These are phyloP conservation scores for Plantago elongata DNA, from an alignment of 257 asterid genomes.

Conservation along the genomic window DNA sequence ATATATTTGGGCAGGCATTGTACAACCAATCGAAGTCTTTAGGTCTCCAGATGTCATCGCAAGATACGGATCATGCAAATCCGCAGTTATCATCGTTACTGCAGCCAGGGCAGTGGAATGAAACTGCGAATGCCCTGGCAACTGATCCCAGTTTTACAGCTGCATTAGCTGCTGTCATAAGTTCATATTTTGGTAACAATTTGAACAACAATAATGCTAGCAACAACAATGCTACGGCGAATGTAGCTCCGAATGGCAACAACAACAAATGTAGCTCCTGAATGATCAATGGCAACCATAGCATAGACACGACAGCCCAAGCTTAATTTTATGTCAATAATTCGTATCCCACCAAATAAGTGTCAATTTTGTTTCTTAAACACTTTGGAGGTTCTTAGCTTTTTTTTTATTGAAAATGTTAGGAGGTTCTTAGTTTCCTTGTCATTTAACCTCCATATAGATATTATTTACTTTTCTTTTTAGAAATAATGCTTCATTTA, in stretches of 20 bases:
- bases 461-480: too few relatives aligned
- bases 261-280: constrained; percentile 7
- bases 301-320: constrained; percentile 28
- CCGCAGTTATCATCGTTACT: constrained; percentile 19
- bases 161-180: constrained; percentile 70
- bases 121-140: constrained; percentile 56
- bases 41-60: constrained; percentile 65
- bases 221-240: constrained; percentile 3
- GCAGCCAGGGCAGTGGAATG: constrained; percentile 46
- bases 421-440: too few relatives aligned
- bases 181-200: constrained; percentile 49
- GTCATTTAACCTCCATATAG: too few relatives aligned
- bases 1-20: constrained; percentile 61
- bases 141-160: constrained; percentile 78
- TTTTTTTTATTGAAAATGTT: too few relatives aligned
- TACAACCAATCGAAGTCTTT: constrained; percentile 77
- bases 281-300: constrained; percentile 23
- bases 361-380: background rate
- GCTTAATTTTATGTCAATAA: constrained; percentile 39
- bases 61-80: constrained; percentile 35
- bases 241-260: constrained; percentile 25
- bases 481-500: too few relatives aligned
- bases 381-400: too few relatives aligned
- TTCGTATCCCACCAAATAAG: constrained; percentile 6
- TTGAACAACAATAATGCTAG: constrained; percentile 26